These are phyloP conservation scores for Mycena floridula DNA, from an alignment of 768 basidiomycete species.

Conservation along the genomic window DNA sequence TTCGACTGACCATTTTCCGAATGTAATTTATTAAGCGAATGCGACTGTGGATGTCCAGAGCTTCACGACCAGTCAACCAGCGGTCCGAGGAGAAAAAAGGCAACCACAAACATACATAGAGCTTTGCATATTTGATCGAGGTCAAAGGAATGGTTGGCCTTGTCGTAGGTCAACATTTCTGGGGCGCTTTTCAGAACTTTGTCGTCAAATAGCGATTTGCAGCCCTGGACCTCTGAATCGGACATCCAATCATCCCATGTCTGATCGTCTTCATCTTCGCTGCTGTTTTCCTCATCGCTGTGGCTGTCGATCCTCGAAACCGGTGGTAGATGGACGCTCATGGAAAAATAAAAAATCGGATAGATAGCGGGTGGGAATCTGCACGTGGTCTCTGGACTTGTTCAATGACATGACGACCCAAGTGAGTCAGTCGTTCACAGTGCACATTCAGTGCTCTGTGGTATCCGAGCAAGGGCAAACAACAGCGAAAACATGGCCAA, in stretches of 20 bases:
- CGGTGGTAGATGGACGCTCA: no score
- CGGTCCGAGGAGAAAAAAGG: background rate
- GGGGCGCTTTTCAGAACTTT: constrained; percentile 50
- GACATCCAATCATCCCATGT: constrained; percentile 80
- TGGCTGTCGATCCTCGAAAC: no score
- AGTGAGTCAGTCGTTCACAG: no score
- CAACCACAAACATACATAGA: constrained; percentile 53
- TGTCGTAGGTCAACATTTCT: constrained; percentile 61
- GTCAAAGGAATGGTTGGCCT: constrained; percentile 53
- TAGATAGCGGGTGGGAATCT: no score
- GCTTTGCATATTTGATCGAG: constrained; percentile 46
- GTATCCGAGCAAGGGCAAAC: no score
- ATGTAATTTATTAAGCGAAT: constrained; percentile 69
- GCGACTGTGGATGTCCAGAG: constrained; percentile 21
- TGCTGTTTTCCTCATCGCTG: no score
- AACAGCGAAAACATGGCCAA: constrained; percentile 31
- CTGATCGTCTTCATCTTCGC: no score
- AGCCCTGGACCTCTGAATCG: constrained; percentile 52
- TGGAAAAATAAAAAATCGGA: no score
- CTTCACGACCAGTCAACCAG: constrained; percentile 1
- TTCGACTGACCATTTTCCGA: constrained; percentile 41
- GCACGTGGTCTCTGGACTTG: no score
- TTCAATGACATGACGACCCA: no score
- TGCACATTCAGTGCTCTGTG: no score
- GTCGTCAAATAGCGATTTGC: constrained; percentile 74